phyloP scores from a whole-genome alignment of 345 rosid species.

The Abelmoschus esculentus region DNA sequence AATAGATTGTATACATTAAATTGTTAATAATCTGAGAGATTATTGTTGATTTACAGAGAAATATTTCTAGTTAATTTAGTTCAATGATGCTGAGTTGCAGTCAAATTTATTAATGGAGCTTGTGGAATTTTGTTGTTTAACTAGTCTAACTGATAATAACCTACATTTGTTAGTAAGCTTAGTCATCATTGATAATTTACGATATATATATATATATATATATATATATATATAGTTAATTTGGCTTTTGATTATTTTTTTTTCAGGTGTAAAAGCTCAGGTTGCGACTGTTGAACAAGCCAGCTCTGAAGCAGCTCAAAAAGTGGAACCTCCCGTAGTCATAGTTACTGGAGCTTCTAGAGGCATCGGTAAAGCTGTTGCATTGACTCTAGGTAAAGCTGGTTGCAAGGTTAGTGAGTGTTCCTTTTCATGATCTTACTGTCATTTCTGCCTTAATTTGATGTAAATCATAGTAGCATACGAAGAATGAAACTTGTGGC shows the following conservation, averaged over 20 bases:
- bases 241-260: neutral
- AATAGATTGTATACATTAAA: too few species aligned
- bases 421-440: neutral
- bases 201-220: neutral
- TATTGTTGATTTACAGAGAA: neutral
- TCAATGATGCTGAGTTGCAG: neutral
- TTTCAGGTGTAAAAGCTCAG: constrained; percentile 66
- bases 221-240: neutral
- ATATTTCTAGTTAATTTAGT: neutral
- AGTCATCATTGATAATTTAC: neutral
- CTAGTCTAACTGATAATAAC: neutral
- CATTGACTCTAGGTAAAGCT: constrained; percentile 79
- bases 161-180: neutral
- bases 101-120: neutral
- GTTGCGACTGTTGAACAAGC: constrained; percentile 50
- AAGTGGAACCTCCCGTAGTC: constrained; percentile 81
- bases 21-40: neutral
- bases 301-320: constrained; percentile 31
- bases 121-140: neutral
- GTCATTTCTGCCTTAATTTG: neutral
- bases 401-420: constrained; percentile 47
- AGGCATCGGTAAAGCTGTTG: constrained; percentile 93
- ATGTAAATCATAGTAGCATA: neutral
- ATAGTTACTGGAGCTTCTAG: constrained; percentile 95
- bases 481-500: neutral